Conservation (phyloP, 768 basidiomycete species). For the Calvatia gigantea region DNA sequence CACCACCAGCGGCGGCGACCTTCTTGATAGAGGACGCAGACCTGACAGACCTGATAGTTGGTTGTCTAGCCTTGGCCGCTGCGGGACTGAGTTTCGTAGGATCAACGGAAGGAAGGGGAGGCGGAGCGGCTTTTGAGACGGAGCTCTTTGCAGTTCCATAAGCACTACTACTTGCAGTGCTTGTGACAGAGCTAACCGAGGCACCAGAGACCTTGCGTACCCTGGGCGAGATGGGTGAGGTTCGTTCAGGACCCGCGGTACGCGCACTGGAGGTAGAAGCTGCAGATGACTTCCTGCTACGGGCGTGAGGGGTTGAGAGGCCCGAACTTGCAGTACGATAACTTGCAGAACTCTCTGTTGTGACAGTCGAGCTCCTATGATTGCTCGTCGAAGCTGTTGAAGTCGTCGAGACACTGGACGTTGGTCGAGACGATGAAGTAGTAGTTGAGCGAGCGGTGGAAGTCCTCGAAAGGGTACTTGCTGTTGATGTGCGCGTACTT, state of each 20-base stretch:
- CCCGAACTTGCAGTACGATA: conserved; percentile 44
- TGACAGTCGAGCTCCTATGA: conserved; percentile 2
- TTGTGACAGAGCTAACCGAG: conserved; percentile 23
- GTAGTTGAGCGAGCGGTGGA: conserved; percentile 12
- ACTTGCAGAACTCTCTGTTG: conserved; percentile 19
- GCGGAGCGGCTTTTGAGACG: conserved; percentile 11
- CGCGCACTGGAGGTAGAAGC: conserved; percentile 24
- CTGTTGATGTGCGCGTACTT: conserved; percentile 19
- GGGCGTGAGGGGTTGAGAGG: conserved; percentile 19
- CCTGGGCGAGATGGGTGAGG: conserved; percentile 19
- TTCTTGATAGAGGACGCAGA: conserved; percentile 9
- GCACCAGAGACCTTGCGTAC: conserved; percentile 23
- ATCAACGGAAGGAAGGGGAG: conserved; percentile 14
- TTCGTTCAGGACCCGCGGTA: conserved; percentile 8
- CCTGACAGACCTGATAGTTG: conserved; percentile 3
- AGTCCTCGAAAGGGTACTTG: conserved; percentile 6
- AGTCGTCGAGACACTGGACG: conserved; percentile 18
- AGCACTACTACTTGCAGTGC: conserved; percentile 14
- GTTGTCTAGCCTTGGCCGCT: neutral
- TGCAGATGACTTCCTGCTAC: conserved; percentile 29
- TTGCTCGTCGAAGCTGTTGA: conserved; percentile 6
- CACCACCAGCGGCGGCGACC: neutral
- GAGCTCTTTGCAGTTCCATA: conserved; percentile 17
- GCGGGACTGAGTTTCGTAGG: conserved; percentile 10
- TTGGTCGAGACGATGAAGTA: conserved; percentile 15